Conservation (phyloP, 345 rosid species). For the Boechera divaricarpa region DNA sequence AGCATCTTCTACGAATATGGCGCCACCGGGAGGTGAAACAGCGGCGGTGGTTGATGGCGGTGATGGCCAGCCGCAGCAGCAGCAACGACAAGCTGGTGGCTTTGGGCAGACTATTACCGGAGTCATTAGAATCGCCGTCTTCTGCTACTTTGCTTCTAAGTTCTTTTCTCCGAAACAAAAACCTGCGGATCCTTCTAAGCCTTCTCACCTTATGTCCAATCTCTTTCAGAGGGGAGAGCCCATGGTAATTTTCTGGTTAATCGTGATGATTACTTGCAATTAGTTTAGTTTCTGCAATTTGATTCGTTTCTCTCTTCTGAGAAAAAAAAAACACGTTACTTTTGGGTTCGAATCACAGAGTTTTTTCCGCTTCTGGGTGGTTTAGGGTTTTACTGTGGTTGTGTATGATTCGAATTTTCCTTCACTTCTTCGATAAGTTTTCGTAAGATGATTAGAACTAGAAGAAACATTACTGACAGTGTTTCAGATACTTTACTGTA, state of each 20-base stretch:
- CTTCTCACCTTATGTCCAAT: constrained; percentile 65
- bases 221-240: constrained; percentile 83
- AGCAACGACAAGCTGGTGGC: constrained; percentile 65
- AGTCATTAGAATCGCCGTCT: constrained; percentile 84
- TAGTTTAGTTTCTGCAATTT: neutral
- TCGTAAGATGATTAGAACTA: neutral
- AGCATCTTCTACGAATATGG: constrained; percentile 49
- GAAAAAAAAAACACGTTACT: neutral
- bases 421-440: neutral
- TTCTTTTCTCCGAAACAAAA: constrained; percentile 78
- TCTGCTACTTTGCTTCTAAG: constrained; percentile 90
- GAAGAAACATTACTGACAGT: neutral
- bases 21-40: constrained; percentile 51
- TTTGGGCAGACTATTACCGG: constrained; percentile 72
- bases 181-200: constrained; percentile 62
- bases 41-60: constrained; percentile 52
- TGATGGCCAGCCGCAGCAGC: constrained; percentile 49
- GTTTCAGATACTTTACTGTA: neutral
- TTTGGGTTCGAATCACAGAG: neutral
- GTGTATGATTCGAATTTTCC: neutral
- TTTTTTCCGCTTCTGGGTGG: neutral
- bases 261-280: neutral
- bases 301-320: constrained; percentile 6
- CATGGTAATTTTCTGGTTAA: constrained; percentile 52
- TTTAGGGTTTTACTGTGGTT: constrained; percentile 13